A percentile compares a stretch with the other conserved stretches of the same genome.
phyloP scores from a whole-genome alignment of 768 basidiomycete species.

The Leccinellum albellum region DNA sequence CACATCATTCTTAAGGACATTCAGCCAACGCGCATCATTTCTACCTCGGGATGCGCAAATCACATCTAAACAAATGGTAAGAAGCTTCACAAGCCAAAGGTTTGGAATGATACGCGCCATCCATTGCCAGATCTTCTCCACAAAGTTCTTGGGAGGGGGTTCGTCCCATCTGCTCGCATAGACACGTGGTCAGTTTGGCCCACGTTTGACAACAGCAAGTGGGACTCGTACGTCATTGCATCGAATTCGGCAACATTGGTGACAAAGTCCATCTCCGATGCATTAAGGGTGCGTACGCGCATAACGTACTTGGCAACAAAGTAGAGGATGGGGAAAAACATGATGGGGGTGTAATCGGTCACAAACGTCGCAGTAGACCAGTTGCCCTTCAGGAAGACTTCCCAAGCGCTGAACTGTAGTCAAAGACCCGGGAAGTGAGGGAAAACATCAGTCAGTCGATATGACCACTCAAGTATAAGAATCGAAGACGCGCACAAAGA shows the following conservation, averaged over 20 bases:
- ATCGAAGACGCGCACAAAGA: slow-evolving; percentile 32
- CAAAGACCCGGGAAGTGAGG: not conserved
- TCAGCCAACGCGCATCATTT: slow-evolving; percentile 37
- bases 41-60: not conserved
- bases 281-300: slow-evolving; percentile 2
- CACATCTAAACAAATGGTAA: slow-evolving; percentile 10
- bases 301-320: slow-evolving; percentile 22
- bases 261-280: slow-evolving; percentile 27
- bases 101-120: slow-evolving; percentile 12
- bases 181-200: not conserved
- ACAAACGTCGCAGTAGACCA: slow-evolving; percentile 40
- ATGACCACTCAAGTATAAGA: not conserved
- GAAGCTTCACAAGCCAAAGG: not conserved
- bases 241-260: slow-evolving; percentile 27
- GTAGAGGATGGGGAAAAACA: slow-evolving; percentile 47
- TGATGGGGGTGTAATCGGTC: slow-evolving; percentile 41
- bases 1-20: slow-evolving; percentile 21
- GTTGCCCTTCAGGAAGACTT: slow-evolving; percentile 37
- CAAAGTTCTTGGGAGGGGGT: slow-evolving; percentile 21
- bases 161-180: slow-evolving; percentile 23
- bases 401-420: slow-evolving; percentile 38
- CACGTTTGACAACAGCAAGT: not conserved
- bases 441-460: not conserved
- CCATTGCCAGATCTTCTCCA: slow-evolving; percentile 28
- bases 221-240: slow-evolving; percentile 17